These are phyloP conservation scores for Neolentinus lepideus DNA, from an alignment of 1,284 basidiomycete species.

Conservation along the genomic window DNA sequence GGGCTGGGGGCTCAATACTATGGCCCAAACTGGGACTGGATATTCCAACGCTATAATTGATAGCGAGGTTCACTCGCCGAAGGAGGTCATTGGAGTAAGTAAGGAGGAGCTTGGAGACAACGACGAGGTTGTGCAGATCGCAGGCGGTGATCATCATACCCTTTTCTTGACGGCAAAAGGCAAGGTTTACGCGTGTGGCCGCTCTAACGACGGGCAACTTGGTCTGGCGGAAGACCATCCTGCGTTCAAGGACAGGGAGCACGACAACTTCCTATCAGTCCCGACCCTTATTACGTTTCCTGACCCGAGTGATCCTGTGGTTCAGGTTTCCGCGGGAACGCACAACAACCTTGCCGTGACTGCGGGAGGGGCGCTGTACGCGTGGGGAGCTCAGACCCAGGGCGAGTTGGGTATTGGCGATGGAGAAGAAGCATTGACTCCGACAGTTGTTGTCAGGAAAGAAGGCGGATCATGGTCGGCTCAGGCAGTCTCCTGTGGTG, in stretches of 20 bases:
- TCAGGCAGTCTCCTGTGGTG: conserved; percentile 55
- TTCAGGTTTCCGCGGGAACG: conserved; percentile 70
- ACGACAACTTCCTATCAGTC: conserved; percentile 52
- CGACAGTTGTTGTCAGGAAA: conserved; percentile 57
- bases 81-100: conserved; percentile 57
- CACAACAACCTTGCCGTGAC: conserved; percentile 84
- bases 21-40: conserved; percentile 60
- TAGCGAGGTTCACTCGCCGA: conserved; percentile 61
- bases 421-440: conserved; percentile 51
- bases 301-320: conserved; percentile 47
- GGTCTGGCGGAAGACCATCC: conserved; percentile 61
- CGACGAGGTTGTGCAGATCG: conserved; percentile 63
- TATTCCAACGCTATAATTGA: conserved; percentile 37
- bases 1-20: conserved; percentile 89
- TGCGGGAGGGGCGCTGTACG: conserved; percentile 69
- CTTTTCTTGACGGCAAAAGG: conserved; percentile 83
- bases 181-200: conserved; percentile 78
- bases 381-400: conserved; percentile 82
- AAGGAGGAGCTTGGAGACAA: conserved; percentile 57
- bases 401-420: conserved; percentile 61
- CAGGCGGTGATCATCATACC: conserved; percentile 81
- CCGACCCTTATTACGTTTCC: conserved; percentile 68
- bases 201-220: conserved; percentile 73
- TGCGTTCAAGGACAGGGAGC: conserved; percentile 42
- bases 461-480: conserved; percentile 64